Conservation (phyloP, 2,329 filamentous ascomycete genomes). For the Microsporum canis region DNA sequence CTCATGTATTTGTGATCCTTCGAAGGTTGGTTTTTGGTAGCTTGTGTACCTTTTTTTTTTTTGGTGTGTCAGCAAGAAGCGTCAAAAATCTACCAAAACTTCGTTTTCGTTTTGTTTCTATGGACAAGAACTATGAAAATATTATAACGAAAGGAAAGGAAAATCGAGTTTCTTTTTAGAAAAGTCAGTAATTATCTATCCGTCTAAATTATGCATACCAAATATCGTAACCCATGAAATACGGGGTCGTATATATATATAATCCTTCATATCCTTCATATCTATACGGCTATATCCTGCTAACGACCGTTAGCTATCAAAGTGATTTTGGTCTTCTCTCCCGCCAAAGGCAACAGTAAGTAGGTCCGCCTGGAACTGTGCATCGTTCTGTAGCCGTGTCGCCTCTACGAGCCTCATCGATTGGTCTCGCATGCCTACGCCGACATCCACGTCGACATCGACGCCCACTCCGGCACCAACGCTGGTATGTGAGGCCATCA, state of each 20-base stretch:
- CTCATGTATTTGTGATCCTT: not conserved
- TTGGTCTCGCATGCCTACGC: slow-evolving; percentile 26
- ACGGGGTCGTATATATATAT: not conserved
- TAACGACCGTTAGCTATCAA: not conserved
- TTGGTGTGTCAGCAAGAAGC: not conserved
- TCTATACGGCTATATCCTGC: not conserved
- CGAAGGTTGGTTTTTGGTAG: not conserved
- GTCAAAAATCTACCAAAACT: not conserved
- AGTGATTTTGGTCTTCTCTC: not conserved
- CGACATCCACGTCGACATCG: slow-evolving; percentile 15
- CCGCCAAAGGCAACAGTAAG: slow-evolving; percentile 23
- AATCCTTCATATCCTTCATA: not conserved
- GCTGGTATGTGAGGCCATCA: slow-evolving; percentile 21
- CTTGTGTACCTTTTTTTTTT: not conserved
- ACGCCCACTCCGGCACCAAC: not conserved
- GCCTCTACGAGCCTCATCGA: slow-evolving; percentile 29
- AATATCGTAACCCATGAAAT: not conserved
- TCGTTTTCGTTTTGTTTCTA: not conserved
- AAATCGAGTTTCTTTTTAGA: not conserved
- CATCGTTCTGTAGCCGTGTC: slow-evolving; percentile 25
- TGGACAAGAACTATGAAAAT: not conserved
- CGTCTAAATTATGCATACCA: not conserved
- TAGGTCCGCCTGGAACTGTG: slow-evolving; percentile 32
- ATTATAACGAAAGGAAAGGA: not conserved
- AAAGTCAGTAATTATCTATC: not conserved